A percentile compares a stretch with the other conserved stretches of the same genome.
Evolutionary conservation across 1,139 yeast genomes (phyloP).

Genomic region (Wickerhamomyces sp.): DNA sequence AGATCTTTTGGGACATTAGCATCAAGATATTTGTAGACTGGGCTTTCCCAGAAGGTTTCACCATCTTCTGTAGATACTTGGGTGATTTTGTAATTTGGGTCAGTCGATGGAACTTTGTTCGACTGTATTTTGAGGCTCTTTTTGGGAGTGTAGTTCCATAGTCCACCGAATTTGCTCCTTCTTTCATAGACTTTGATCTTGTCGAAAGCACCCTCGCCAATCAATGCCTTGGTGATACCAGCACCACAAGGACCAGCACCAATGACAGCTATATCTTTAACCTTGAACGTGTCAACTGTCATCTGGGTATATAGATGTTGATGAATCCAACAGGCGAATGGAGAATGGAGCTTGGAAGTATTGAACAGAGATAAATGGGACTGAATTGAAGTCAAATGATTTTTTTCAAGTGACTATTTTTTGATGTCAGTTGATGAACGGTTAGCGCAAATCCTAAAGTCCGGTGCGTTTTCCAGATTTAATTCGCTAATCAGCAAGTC

Average conservation of each 20-base stretch:
- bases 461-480: too few relatives aligned
- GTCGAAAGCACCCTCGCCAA: constrained; percentile 39
- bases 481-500: too few relatives aligned
- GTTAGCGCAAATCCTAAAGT: too few relatives aligned
- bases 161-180: constrained; percentile 44
- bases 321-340: not conserved
- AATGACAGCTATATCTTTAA: constrained; percentile 39
- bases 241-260: constrained; percentile 74
- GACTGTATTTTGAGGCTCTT: constrained; percentile 13
- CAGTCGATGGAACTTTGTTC: constrained; percentile 20
- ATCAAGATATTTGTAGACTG: constrained; percentile 39
- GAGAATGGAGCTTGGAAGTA: too few relatives aligned
- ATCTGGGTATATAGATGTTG: not conserved
- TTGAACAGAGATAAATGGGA: too few relatives aligned
- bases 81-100: constrained; percentile 11
- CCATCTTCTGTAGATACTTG: constrained; percentile 16
- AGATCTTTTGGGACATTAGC: constrained; percentile 56
- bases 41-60: constrained; percentile 25
- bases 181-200: constrained; percentile 47
- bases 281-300: not conserved
- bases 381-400: too few relatives aligned
- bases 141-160: constrained; percentile 42
- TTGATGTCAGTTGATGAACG: too few relatives aligned
- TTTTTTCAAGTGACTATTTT: too few relatives aligned
- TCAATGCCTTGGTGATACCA: constrained; percentile 49